phyloP scores from a whole-genome alignment of 2,329 filamentous ascomycete genomes.

The Magnaporthales sp. region DNA sequence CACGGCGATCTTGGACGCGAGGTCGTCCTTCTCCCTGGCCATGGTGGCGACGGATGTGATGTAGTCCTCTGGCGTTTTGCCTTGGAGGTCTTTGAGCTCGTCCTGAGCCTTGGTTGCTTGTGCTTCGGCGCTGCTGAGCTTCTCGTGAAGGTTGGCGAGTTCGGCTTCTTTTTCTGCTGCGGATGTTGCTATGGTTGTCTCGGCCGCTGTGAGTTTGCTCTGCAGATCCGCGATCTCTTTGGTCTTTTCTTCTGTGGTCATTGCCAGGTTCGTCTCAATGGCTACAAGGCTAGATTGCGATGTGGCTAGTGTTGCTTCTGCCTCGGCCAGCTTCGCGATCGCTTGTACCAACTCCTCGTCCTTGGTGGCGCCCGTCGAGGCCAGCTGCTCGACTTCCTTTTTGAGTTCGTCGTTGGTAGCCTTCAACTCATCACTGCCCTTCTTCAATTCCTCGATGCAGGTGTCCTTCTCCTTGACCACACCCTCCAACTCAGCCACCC shows the following conservation, averaged over 20 bases:
- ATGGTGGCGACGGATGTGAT: background rate
- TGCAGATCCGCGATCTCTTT: background rate
- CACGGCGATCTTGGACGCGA: background rate
- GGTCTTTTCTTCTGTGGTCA: background rate
- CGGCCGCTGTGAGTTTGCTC: background rate
- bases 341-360: background rate
- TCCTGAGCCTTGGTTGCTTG: background rate
- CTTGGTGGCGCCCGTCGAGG: background rate
- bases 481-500: conserved; percentile 5
- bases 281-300: background rate
- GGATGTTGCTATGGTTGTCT: background rate
- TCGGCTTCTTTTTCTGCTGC: background rate
- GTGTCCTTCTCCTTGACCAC: background rate
- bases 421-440: background rate
- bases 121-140: background rate
- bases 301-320: background rate
- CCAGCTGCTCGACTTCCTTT: background rate
- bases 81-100: background rate
- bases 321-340: background rate
- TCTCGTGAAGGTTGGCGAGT: background rate
- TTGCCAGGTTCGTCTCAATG: background rate
- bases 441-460: background rate
- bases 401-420: background rate
- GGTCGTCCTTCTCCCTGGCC: background rate
- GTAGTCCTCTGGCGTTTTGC: conserved; percentile 1